Base-by-base conservation (phyloP, 2,329 filamentous ascomycete species). In the Penicillium sp. region DNA sequence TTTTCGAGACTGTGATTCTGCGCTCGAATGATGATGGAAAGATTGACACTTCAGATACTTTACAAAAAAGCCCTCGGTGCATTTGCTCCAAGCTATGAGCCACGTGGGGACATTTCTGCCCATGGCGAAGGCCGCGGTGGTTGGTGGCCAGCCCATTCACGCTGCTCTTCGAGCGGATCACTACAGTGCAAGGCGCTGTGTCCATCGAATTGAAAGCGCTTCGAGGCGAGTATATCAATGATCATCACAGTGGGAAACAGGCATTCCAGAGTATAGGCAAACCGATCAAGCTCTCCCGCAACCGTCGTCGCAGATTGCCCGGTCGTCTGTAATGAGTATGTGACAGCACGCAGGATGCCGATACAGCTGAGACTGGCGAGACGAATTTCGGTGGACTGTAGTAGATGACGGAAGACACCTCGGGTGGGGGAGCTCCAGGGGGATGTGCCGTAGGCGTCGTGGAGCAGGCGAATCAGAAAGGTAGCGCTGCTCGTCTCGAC, bases 141-240 rank as follows among this genome's bases (percentile, higher is more conserved):
- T 5, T 3, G 40, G 34, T 34, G 40, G 3, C 40, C 40, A 9
- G 26, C 29, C 40, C 32, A 43, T 8, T 12, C 11, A 2, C 13
- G 40, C 24, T 35, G 40, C 9, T 32, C 40, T 5, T 43, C 40
- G 9, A 32, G 40, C 18, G 24, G 29, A 43, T 43, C 40, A 35
- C 40, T 43, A 9, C 40, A 35, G 9, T 43, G 25, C 6, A 43
- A n/a, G 3, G 26, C 12, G 34, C 18, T 43, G 26, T 43, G 40
- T 8, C 25, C 25, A 12, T 43, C 40, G 5, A 35, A 43, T 9
- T 24, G 40, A 32, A 35, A 35, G 13, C 40, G 9, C 32, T 43
- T 43, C 18, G 40, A 43, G 13, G 40, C 40, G 4, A 43, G 28
- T 12, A 43, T 43, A 35, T 43, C 40, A n/a, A 43, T 43, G 12